A percentile compares a stretch with the other conserved stretches of the same genome.
Evolutionary conservation across 768 basidiomycete species (phyloP).

Genomic region (Clitopilus passeckerianus): DNA sequence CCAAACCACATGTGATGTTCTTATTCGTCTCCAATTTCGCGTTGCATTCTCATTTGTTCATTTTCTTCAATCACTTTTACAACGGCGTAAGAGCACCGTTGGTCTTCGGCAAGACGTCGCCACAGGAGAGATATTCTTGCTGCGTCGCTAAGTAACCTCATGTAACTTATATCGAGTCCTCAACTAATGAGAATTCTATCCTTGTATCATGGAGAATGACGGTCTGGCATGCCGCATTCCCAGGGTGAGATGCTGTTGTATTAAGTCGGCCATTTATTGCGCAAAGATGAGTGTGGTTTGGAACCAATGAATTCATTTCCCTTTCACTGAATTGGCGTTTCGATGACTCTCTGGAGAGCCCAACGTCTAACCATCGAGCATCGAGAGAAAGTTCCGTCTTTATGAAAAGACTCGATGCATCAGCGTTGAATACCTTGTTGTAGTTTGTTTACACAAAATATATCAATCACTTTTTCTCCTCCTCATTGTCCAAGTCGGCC

Average conservation of each 20-base stretch:
- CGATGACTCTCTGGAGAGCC: no score
- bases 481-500: neutral
- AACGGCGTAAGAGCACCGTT: conserved; percentile 10
- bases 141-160: conserved; percentile 18
- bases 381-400: no score
- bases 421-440: neutral
- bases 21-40: conserved; percentile 16
- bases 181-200: neutral
- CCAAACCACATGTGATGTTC: conserved; percentile 27
- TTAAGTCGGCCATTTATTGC: no score
- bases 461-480: neutral
- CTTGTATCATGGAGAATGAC: neutral
- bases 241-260: no score
- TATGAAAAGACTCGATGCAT: no score
- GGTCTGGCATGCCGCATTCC: no score
- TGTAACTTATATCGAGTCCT: conserved; percentile 5
- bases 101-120: conserved; percentile 1
- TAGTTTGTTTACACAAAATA: neutral
- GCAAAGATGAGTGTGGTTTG: no score
- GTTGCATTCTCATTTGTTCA: conserved; percentile 23
- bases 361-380: no score
- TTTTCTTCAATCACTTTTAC: conserved; percentile 11
- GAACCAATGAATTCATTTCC: no score
- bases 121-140: conserved; percentile 1
- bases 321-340: no score